Evolutionary conservation across 2,329 filamentous ascomycete genomes (phyloP).

Genomic region (Thelonectria blattea): DNA sequence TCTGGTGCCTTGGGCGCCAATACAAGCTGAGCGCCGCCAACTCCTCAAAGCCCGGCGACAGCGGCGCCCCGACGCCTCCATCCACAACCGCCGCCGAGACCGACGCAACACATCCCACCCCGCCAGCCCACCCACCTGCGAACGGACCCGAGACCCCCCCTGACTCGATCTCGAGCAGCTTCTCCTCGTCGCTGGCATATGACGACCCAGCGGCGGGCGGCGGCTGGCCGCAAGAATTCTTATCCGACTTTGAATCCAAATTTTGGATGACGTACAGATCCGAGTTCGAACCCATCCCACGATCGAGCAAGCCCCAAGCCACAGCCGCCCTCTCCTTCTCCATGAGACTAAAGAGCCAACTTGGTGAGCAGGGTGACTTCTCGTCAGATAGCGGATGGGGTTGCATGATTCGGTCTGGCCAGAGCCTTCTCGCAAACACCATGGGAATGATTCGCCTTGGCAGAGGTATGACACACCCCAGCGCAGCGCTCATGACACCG

Average conservation of each 20-base stretch:
- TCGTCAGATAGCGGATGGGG: constrained; percentile 96
- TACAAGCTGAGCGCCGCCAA: constrained; percentile 51
- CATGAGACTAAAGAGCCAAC: constrained; percentile 81
- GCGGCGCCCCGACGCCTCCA: constrained; percentile 33
- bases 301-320: constrained; percentile 76
- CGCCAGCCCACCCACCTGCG: constrained; percentile 29
- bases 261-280: constrained; percentile 98
- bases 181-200: constrained; percentile 58
- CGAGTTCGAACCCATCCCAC: constrained; percentile 82
- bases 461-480: constrained; percentile 63
- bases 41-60: constrained; percentile 18
- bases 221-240: constrained; percentile 84
- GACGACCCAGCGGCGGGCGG: constrained; percentile 52
- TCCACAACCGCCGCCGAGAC: constrained; percentile 18
- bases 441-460: constrained; percentile 76
- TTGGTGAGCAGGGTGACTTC: constrained; percentile 82
- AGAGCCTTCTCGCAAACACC: constrained; percentile 89
- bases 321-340: constrained; percentile 76
- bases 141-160: constrained; percentile 53
- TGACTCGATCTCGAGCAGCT: constrained; percentile 57
- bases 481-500: neutral
- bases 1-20: constrained; percentile 78
- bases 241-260: constrained; percentile 90
- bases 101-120: constrained; percentile 26
- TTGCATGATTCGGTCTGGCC: constrained; percentile 97